Base-by-base conservation (phyloP, 257 asterid species). In the Lithospermum erythrorhizon region DNA sequence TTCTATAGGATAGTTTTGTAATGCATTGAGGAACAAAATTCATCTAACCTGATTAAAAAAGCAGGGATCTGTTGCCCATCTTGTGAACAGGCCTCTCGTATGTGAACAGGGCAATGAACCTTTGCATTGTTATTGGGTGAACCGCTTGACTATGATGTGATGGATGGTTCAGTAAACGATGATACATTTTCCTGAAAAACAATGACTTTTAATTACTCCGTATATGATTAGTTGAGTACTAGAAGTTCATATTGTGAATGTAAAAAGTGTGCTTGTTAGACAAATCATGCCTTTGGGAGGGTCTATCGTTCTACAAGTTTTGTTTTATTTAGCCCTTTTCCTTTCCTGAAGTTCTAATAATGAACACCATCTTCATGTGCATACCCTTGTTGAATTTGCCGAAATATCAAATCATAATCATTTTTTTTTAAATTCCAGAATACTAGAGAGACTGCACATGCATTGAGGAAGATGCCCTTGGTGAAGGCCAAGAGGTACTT, bases 401-500 rank as follows among this genome's bases (percentile, higher is more conserved):
- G 11, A 13, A 37, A 37, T 3, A 14, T 41, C 18, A 14, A 41
- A 53, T 22, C 4, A 19, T 1, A 18, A 19, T 52, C 3, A 53
- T 53, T 53, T 4, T 9, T 53, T 18, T n/a, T 9, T n/a, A n/a
- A n/a, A n/a, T n/a, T 56, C n/a, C 60, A 56, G 60, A 24, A 56
- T 19, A 84, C 94, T 2, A 80, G 94, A 75, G 94, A 84, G 70
- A 82, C 89, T 0, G 94, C 89, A 1, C 94, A 84, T 20, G 94
- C 94, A 15, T 66, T 84, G 21, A 71, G 94, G 70, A 84, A 78
- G 79, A 69, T 84, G 47, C 79, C 83, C 5, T 56, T 84, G 5
- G 60, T 29, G 53, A 81, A 81, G 77, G 87, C 91, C 49, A 83
- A 83, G 75, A 76, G 78, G 64, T 83, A 83, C 24, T 67, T 83